Percentiles rank a stretch among this genome's conserved stretches.
Evolutionary conservation across 352 stramenopile species (phyloP).

Genomic region (Elongisporangium undulatum): DNA sequence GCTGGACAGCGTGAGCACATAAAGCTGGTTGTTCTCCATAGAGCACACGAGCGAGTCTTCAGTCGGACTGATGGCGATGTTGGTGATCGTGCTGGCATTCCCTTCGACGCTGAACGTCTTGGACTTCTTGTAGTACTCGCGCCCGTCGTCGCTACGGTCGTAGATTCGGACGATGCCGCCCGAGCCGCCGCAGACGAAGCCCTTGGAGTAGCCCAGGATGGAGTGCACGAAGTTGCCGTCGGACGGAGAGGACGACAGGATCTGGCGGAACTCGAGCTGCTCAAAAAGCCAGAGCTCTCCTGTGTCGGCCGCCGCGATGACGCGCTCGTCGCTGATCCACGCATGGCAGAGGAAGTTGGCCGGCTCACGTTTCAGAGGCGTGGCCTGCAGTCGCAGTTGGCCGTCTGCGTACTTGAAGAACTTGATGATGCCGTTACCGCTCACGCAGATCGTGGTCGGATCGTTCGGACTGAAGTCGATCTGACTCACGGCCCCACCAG

Average conservation of each 20-base stretch:
- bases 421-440: constrained; percentile 85
- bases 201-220: constrained; percentile 89
- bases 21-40: constrained; percentile 88
- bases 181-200: constrained; percentile 78
- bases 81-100: constrained; percentile 70
- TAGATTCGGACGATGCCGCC: constrained; percentile 77
- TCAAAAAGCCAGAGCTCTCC: constrained; percentile 93
- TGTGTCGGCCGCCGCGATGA: constrained; percentile 85
- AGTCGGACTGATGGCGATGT: constrained; percentile 84
- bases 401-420: constrained; percentile 88
- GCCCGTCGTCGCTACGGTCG: constrained; percentile 79
- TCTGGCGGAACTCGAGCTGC: constrained; percentile 87
- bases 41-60: constrained; percentile 89
- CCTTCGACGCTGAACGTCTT: constrained; percentile 88
- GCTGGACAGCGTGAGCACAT: constrained; percentile 86
- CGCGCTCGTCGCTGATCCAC: constrained; percentile 90
- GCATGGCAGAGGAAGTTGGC: constrained; percentile 88
- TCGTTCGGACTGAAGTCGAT: constrained; percentile 90
- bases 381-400: constrained; percentile 66
- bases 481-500: constrained; percentile 73
- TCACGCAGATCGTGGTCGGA: constrained; percentile 78
- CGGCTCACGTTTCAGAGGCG: constrained; percentile 67
- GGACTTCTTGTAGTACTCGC: constrained; percentile 89
- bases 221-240: constrained; percentile 84
- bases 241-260: constrained; percentile 59